Base-by-base conservation (phyloP, 371 early-diverging fungal species). In the Rhizopus sp. region DNA sequence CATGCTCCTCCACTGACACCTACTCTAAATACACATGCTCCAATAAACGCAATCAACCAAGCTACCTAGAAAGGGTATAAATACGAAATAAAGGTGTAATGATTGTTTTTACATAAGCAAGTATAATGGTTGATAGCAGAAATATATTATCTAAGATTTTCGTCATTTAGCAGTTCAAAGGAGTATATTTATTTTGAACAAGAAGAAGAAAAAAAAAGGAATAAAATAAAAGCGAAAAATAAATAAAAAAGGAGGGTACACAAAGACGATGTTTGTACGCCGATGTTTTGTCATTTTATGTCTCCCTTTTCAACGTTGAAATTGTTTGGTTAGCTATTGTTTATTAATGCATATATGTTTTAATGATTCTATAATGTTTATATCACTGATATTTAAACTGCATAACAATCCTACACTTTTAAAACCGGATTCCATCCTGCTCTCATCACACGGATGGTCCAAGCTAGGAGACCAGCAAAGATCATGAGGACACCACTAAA, bases 21-120 rank as follows among this genome's bases (percentile, higher is more conserved):
- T 7, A 16, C 37, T 42, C 68, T 59, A 29, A 68, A 49, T 4
- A 69, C 66, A 55, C 73, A 73, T 8, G 69, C 60, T 32, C 70
- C 75, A 31, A 73, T 63, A 58, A 78, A 71, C 0, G 76, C 61
- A 57, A 78, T 69, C 7, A 78, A 49, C 79, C 79, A 78, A 41
- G 67, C 66, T 51, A 53, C 48, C 70, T 72, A 57, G 31, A 44
- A 45, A 55, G 40, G 12, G 32, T 39, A 39, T 34, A 34, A 17
- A n/a, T 37, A 46, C 29, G 4, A n/a, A 4, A 32, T 5, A 46
- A 16, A 50, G 3, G 4, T 29, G 4, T 12, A 40, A 29, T 9
- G 7, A 16, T 4, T 7, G 17, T 1, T 23, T 4, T 40, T 52
- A 75, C 75, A 29, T 52, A 40, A 35, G 77, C 53, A n/a, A 68